Evolutionary conservation across 2,329 filamentous ascomycete species (phyloP).

Genomic region (Sporothrix protearum): DNA sequence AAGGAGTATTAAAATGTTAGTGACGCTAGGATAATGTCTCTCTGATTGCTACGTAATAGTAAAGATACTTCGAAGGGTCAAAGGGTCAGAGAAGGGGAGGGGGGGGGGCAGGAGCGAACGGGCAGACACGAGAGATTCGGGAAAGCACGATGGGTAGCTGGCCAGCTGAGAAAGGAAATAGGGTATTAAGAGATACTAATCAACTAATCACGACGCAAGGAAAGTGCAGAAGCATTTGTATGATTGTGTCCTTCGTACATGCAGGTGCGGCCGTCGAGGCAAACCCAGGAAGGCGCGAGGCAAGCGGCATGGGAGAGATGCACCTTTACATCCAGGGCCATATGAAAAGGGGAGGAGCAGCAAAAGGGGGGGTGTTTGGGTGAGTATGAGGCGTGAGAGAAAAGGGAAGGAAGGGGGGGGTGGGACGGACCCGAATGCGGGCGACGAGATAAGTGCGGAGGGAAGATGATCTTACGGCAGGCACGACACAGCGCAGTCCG

Average conservation of each 20-base stretch:
- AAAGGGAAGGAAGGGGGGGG: conserved; percentile 14
- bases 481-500: conserved; percentile 13
- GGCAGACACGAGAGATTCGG: background rate
- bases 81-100: background rate
- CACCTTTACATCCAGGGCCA: background rate
- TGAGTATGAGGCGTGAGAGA: background rate
- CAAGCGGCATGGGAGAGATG: background rate
- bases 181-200: background rate
- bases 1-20: conserved; percentile 23
- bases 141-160: background rate
- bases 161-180: conserved; percentile 5
- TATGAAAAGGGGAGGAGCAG: background rate
- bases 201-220: background rate
- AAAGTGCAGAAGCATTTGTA: background rate
- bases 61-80: conserved; percentile 3
- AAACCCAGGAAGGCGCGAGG: background rate
- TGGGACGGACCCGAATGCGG: conserved; percentile 8
- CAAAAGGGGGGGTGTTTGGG: background rate
- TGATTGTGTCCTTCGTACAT: background rate
- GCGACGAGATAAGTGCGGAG: conserved; percentile 8
- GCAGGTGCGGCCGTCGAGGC: background rate
- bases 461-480: conserved; percentile 4
- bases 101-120: conserved; percentile 9
- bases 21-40: conserved; percentile 15
- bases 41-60: conserved; percentile 15